These are phyloP conservation scores for Diaporthe sp. DNA, from an alignment of 2,329 filamentous ascomycete species.

Conservation along the genomic window DNA sequence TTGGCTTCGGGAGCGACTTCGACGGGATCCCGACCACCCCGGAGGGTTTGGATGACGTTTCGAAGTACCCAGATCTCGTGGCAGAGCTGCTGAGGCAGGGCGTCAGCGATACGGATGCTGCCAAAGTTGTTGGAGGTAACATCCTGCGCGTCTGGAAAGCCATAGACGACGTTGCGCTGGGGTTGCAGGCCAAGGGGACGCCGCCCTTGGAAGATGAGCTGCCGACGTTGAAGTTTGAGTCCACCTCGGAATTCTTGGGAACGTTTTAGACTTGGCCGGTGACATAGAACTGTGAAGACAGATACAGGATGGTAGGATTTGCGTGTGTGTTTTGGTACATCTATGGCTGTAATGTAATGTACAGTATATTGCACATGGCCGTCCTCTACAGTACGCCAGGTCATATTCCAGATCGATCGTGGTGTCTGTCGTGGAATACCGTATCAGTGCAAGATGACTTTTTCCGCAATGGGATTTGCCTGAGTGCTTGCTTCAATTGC, in stretches of 20 bases:
- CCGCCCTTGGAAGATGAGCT: constrained; percentile 69
- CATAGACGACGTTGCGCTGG: constrained; percentile 78
- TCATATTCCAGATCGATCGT: neutral
- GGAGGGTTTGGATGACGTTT: constrained; percentile 85
- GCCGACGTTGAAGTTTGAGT: constrained; percentile 42
- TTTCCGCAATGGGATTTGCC: neutral
- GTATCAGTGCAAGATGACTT: no score
- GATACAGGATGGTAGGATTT: neutral
- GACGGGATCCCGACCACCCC: constrained; percentile 81
- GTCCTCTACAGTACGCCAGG: neutral
- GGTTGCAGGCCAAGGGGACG: constrained; percentile 72
- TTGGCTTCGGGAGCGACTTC: constrained; percentile 91
- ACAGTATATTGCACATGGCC: constrained; percentile 23
- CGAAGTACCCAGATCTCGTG: constrained; percentile 84
- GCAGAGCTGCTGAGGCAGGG: constrained; percentile 81
- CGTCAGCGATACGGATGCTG: constrained; percentile 80
- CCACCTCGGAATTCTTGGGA: constrained; percentile 20
- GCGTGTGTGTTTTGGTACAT: neutral
- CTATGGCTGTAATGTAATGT: constrained; percentile 18
- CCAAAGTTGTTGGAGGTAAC: constrained; percentile 84
- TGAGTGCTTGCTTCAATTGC: no score
- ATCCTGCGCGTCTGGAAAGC: constrained; percentile 86
- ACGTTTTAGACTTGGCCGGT: neutral
- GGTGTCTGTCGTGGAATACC: neutral
- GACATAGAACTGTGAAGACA: neutral